These are phyloP conservation scores for Acidiella bohemica DNA, from an alignment of 495 filamentous ascomycete species.

Conservation along the genomic window DNA sequence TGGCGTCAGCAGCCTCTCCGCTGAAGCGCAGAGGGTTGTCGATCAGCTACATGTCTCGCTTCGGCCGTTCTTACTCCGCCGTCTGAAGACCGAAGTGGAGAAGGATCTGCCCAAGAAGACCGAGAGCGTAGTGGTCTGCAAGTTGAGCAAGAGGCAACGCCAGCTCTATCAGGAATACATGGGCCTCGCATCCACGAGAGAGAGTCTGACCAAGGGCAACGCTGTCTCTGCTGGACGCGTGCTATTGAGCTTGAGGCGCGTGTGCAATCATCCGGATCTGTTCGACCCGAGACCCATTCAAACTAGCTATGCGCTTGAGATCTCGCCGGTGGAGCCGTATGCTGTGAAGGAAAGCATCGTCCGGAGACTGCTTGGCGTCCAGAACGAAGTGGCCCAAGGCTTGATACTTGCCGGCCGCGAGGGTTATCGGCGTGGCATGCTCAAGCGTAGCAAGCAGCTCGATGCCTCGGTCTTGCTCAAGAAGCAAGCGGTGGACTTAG, in stretches of 20 bases:
- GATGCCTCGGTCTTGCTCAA: slow-evolving; percentile 1
- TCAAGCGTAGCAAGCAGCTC: slow-evolving; percentile 7
- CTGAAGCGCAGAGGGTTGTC: slow-evolving; percentile 77
- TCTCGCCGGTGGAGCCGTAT: slow-evolving; percentile 64
- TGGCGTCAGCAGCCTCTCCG: slow-evolving; percentile 82
- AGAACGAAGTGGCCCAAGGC: background rate
- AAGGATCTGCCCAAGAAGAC: slow-evolving; percentile 99
- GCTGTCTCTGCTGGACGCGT: slow-evolving; percentile 97
- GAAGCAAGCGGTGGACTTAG: slow-evolving; percentile 2
- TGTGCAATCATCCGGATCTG: slow-evolving; percentile 96
- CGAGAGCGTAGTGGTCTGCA: slow-evolving; percentile 90
- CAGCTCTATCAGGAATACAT: slow-evolving; percentile 96
- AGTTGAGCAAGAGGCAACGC: slow-evolving; percentile 84
- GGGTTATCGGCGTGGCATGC: background rate
- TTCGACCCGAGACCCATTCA: slow-evolving; percentile 98
- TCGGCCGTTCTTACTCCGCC: slow-evolving; percentile 79
- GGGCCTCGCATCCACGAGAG: slow-evolving; percentile 77
- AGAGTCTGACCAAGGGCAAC: slow-evolving; percentile 85
- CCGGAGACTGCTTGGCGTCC: slow-evolving; percentile 9
- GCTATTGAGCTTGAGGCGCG: slow-evolving; percentile 92
- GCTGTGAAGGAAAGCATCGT: slow-evolving; percentile 50
- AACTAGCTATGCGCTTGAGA: slow-evolving; percentile 87
- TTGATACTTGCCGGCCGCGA: slow-evolving; percentile 6
- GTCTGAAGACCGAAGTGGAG: slow-evolving; percentile 94
- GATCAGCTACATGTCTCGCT: slow-evolving; percentile 85